These are phyloP conservation scores for Isabelozyma gotoi DNA, from an alignment of 805 yeast species.

Conservation along the genomic window DNA sequence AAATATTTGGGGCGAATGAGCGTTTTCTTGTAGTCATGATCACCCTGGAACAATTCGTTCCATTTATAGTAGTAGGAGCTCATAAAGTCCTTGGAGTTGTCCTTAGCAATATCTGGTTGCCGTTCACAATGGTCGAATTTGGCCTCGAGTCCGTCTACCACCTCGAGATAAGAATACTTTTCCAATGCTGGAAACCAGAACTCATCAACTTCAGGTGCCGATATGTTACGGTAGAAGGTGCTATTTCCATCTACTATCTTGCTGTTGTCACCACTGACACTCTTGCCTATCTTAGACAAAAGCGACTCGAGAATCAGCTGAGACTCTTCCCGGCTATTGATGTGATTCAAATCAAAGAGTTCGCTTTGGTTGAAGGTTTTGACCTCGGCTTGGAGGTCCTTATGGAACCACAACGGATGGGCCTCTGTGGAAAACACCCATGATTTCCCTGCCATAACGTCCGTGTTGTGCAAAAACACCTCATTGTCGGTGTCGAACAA, in stretches of 20 bases:
- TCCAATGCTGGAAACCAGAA: constrained; percentile 11
- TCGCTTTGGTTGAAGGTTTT: neutral
- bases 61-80: constrained; percentile 39
- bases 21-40: constrained; percentile 37
- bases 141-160: constrained; percentile 14
- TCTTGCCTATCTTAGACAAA: constrained; percentile 7
- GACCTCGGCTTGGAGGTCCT: constrained; percentile 3
- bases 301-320: constrained; percentile 3
- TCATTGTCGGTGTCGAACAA: constrained; percentile 70
- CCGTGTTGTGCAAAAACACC: constrained; percentile 27
- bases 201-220: constrained; percentile 9
- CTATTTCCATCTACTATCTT: constrained; percentile 5
- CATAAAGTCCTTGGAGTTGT: constrained; percentile 15
- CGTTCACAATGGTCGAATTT: constrained; percentile 30
- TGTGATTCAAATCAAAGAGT: neutral
- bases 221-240: constrained; percentile 13
- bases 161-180: constrained; percentile 5
- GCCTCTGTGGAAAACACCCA: constrained; percentile 83
- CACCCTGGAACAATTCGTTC: constrained; percentile 45
- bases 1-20: constrained; percentile 44
- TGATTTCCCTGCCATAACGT: constrained; percentile 39
- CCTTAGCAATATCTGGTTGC: constrained; percentile 16
- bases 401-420: constrained; percentile 79
- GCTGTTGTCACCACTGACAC: neutral
- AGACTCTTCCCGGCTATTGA: neutral